Evolutionary conservation across 371 early-diverging fungal species (phyloP).

Genomic region (Mortierella sp.): DNA sequence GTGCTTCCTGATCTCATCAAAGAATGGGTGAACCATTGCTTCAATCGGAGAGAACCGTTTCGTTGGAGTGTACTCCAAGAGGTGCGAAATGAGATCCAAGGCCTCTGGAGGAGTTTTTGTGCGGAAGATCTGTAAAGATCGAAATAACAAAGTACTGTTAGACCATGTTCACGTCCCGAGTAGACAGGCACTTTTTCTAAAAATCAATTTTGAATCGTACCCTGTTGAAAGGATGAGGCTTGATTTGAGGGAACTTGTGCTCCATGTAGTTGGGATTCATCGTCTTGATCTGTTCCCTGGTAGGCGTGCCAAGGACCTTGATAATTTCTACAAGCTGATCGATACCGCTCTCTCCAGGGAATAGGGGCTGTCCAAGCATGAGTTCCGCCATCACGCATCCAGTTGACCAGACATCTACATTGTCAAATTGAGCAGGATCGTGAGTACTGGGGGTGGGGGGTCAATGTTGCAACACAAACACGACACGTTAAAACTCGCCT

Average conservation of each 20-base stretch:
- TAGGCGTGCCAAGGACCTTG: conserved; percentile 98
- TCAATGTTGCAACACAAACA: not conserved
- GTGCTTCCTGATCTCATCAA: conserved; percentile 93
- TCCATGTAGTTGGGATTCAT: conserved; percentile 98
- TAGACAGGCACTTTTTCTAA: no score
- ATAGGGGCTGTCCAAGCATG: conserved; percentile 95
- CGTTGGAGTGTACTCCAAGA: conserved; percentile 96
- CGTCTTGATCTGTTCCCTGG: conserved; percentile 92
- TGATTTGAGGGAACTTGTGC: conserved; percentile 98
- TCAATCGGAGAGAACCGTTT: conserved; percentile 92
- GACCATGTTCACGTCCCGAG: not conserved
- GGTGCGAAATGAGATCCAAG: conserved; percentile 86
- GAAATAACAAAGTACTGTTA: not conserved
- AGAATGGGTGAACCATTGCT: conserved; percentile 96
- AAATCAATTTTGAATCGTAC: conserved; percentile 46
- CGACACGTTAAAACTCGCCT: not conserved
- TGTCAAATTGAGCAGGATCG: not conserved
- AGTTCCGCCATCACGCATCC: conserved; percentile 99
- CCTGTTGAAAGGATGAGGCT: conserved; percentile 90
- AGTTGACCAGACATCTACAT: conserved; percentile 95
- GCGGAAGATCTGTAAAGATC: conserved; percentile 75
- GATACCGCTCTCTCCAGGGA: conserved; percentile 99
- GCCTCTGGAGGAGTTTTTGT: conserved; percentile 86
- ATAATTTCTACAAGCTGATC: conserved; percentile 99
- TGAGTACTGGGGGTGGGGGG: no score